Evolutionary conservation across 78 protist genomes (phyloP), one percentile per base, ranked within the genome.

Genomic region (Emiliania huxleyi): DNA sequence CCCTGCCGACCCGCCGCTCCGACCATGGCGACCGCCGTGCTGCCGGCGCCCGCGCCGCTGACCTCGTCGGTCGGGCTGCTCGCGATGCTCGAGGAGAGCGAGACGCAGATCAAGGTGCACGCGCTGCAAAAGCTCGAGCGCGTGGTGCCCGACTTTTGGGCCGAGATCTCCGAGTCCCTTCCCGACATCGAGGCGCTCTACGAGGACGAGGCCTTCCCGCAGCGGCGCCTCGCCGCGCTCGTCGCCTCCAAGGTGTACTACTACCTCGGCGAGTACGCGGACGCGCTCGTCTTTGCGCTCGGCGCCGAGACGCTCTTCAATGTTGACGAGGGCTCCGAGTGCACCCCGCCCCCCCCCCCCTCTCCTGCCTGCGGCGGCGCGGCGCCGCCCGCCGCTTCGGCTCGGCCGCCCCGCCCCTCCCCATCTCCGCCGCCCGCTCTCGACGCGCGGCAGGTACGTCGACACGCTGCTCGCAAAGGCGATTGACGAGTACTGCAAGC

Each of bases 201-300:
- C 88, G 98, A 96, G 91, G 92, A 94, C 62, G 79, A 40, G 42
- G 23, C 15, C 38, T 96, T 97, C 44, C 52, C 91, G 11, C 29
- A 75, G 84, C 95, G 98, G 90, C 96, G 22, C 96, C 95, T n/a
- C n/a, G n/a, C n/a, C n/a, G n/a, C n/a, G n/a, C n/a, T n/a, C n/a
- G n/a, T n/a, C n/a, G n/a, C n/a, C 15, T n/a, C 96, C 40, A 95
- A 95, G 93, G 98, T 98, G 77, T 98, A 97, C 94, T 99, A 96
- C 90, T 98, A 98, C 95, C 95, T 99, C 21, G 97, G 96, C 35
- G 97, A 93, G 89, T 94, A 89, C 44, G 69, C 42, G 29, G 97
- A 97, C 37, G 92, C 99, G 5, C 91, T 98, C 92, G 5, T 3
- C 8, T 97, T 52, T 71, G 99, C 99, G 3, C 95, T 99, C 33